Evolutionary conservation across 2,329 filamentous ascomycete species (phyloP).

Genomic region (Dactylellina parvicollis): DNA sequence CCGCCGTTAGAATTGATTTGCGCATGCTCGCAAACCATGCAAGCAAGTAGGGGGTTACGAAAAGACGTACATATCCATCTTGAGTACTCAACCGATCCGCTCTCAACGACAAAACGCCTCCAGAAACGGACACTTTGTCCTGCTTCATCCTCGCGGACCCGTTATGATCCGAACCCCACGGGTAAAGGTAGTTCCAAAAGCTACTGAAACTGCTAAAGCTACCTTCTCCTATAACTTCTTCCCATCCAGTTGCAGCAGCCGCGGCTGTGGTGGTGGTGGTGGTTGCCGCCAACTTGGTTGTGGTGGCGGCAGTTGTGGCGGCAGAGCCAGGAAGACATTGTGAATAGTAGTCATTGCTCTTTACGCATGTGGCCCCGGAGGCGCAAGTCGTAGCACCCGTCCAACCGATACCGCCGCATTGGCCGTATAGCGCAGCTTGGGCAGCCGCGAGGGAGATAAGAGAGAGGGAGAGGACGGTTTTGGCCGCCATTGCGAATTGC

Average conservation of each 20-base stretch:
- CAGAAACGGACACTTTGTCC: conserved; percentile 63
- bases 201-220: conserved; percentile 48
- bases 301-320: conserved; percentile 10
- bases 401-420: conserved; percentile 56
- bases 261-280: background rate
- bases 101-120: conserved; percentile 64
- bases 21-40: no score
- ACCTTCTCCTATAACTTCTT: conserved; percentile 49
- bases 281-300: conserved; percentile 27
- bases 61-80: conserved; percentile 51
- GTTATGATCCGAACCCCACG: conserved; percentile 70
- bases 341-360: conserved; percentile 56
- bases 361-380: conserved; percentile 52
- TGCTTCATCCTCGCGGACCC: conserved; percentile 68
- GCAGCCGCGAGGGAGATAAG: conserved; percentile 37
- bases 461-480: conserved; percentile 21
- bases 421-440: conserved; percentile 52
- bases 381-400: conserved; percentile 54
- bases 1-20: no score
- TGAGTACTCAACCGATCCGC: conserved; percentile 64
- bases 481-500: conserved; percentile 8
- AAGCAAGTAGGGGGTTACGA: no score
- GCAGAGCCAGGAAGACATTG: conserved; percentile 54
- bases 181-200: conserved; percentile 68
- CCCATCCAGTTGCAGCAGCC: conserved; percentile 16